Evolutionary conservation across 768 basidiomycete species (phyloP).

Genomic region (Roridomyces roridus): DNA sequence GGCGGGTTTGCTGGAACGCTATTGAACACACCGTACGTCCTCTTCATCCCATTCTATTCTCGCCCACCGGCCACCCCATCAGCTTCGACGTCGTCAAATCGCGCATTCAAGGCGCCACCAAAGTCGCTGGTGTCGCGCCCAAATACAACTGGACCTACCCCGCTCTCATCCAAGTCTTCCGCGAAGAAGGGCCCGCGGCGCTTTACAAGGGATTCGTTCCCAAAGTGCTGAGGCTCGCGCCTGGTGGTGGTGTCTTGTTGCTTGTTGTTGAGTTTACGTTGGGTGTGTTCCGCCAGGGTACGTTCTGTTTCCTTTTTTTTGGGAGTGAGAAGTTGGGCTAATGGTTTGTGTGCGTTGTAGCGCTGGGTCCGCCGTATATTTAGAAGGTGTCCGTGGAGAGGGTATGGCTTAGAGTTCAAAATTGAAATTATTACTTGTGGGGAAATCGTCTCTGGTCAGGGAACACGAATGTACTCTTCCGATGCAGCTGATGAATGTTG

Average conservation of each 20-base stretch:
- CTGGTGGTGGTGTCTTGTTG: conserved; percentile 92
- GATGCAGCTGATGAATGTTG: no score
- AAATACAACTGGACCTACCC: conserved; percentile 98
- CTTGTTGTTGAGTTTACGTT: conserved; percentile 92
- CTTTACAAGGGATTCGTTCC: conserved; percentile 96
- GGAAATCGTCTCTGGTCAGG: no score
- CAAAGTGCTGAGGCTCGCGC: conserved; percentile 93
- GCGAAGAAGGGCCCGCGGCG: conserved; percentile 86
- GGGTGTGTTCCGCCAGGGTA: conserved; percentile 76
- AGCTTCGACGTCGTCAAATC: conserved; percentile 75
- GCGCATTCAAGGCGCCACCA: conserved; percentile 82
- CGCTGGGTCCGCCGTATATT: conserved; percentile 61
- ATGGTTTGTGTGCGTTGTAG: conserved; percentile 30
- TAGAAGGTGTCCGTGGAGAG: no score
- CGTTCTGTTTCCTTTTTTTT: not conserved
- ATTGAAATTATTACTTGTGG: no score
- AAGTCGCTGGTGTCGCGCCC: conserved; percentile 70
- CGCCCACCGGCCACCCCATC: not conserved
- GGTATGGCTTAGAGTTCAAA: no score
- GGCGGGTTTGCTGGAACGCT: conserved; percentile 92
- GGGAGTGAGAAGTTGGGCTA: not conserved
- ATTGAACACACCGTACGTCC: conserved; percentile 87
- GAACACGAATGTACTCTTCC: no score
- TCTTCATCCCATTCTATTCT: not conserved
- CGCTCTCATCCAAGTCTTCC: conserved; percentile 77